Evolutionary conservation across 2,329 filamentous ascomycete species (phyloP).

Genomic region (Diaporthe vaccinii): DNA sequence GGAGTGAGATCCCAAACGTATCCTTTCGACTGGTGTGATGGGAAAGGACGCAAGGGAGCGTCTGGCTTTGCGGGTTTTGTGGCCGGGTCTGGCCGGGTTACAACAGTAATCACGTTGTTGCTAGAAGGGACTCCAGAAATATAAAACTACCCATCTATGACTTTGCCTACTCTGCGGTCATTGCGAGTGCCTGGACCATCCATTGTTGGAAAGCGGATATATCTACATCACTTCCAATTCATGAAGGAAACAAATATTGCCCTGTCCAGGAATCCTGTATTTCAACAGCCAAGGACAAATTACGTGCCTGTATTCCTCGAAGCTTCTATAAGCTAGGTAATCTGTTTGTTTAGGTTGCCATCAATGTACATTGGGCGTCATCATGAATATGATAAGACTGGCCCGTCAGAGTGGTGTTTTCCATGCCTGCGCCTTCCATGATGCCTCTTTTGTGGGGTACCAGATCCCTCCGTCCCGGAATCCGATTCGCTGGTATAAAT

Average conservation of each 20-base stretch:
- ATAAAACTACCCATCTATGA: background rate
- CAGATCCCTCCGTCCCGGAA: background rate
- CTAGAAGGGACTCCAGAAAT: background rate
- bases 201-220: background rate
- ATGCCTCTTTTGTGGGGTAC: slow-evolving; percentile 23
- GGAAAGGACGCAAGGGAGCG: background rate
- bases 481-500: slow-evolving; percentile 29
- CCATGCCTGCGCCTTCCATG: slow-evolving; percentile 37
- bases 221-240: background rate
- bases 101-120: background rate
- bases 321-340: slow-evolving; percentile 18
- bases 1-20: background rate
- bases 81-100: background rate
- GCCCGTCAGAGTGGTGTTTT: slow-evolving; percentile 42
- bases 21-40: background rate
- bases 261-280: background rate
- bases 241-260: background rate
- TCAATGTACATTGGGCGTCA: slow-evolving; percentile 38
- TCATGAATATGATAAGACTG: slow-evolving; percentile 25
- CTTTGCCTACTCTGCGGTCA: background rate
- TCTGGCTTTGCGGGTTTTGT: background rate
- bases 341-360: slow-evolving; percentile 16
- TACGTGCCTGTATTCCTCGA: background rate
- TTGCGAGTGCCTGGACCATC: background rate
- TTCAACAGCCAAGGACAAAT: background rate